Conservation (phyloP, 2,329 filamentous ascomycete genomes). For the Mariannaea elegans region DNA sequence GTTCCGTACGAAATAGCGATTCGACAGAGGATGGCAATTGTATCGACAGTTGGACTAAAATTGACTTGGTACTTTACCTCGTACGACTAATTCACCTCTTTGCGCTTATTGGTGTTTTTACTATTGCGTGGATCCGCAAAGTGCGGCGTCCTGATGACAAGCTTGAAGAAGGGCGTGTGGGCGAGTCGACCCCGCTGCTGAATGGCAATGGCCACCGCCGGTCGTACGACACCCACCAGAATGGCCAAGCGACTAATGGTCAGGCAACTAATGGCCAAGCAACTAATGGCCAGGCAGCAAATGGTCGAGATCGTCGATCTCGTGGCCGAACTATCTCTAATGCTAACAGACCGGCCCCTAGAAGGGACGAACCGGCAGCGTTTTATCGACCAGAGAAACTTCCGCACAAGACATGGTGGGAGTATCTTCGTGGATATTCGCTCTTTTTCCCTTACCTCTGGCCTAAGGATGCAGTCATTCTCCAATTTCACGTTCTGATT, state of each 20-base stretch:
- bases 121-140: slow-evolving; percentile 53
- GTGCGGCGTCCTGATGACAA: slow-evolving; percentile 49
- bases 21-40: slow-evolving; percentile 42
- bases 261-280: slow-evolving; percentile 33
- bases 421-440: slow-evolving; percentile 91
- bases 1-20: slow-evolving; percentile 41
- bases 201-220: slow-evolving; percentile 51
- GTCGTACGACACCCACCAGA: slow-evolving; percentile 48
- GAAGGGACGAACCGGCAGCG: slow-evolving; percentile 72
- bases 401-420: slow-evolving; percentile 92
- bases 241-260: slow-evolving; percentile 35
- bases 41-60: slow-evolving; percentile 52
- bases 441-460: slow-evolving; percentile 97
- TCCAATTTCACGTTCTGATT: slow-evolving; percentile 81
- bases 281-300: slow-evolving; percentile 38
- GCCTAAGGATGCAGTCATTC: slow-evolving; percentile 78
- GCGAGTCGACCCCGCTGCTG: slow-evolving; percentile 73
- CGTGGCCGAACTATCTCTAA: slow-evolving; percentile 50
- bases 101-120: slow-evolving; percentile 61
- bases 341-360: slow-evolving; percentile 46
- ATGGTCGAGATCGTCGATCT: slow-evolving; percentile 44
- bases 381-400: slow-evolving; percentile 91
- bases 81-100: slow-evolving; percentile 74
- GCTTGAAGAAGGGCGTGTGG: slow-evolving; percentile 51
- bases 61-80: slow-evolving; percentile 73